Evolutionary conservation across 352 stramenopile genomes (phyloP), one percentile per base, ranked within the genome.

Genomic region (Phytopythium cucurbitacearum): DNA sequence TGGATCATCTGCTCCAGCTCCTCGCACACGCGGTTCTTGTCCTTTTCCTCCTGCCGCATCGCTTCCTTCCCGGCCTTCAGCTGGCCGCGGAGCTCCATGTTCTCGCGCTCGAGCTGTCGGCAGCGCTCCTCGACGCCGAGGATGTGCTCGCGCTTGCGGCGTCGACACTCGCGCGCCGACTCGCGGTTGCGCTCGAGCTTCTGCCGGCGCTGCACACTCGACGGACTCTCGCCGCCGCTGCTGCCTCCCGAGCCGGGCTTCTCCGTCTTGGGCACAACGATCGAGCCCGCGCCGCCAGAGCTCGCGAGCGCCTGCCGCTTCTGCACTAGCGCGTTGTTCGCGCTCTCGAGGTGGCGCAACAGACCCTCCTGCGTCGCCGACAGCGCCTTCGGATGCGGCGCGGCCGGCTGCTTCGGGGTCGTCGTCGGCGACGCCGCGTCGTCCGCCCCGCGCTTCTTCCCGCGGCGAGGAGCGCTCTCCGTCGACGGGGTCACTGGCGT

Each of bases 111-210:
- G n/a, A 94, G 63, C 54, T 87, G 75, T 37, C 80, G 78, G 60
- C 78, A 89, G 11, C 81, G 82, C 59, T 91, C 82, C 57, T 94
- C 82, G 2, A 91, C 76, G 13, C 75, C 74, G 8, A 89, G 48
- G 16, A 94, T 91, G 62, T 94, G 85, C 56, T 94, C 80, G 41
- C 79, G 72, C 68, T 97, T 97, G 51, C 89, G 84, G 34, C 89
- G 69, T 47, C 91, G 76, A 55, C 89, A 97, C 76, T 98, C 89
- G 28, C 91, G 76, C 21, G 89, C 91, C 28, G 80, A 95, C 58
- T 97, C 76, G 28, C 89, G 85, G 73, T 98, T 98, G 53, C 93
- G 90, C 67, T 97, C 89, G 10, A 97, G 74, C 62, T 96, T 91
- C 51, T 89, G 73, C 57, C 88, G 89, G 55, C 81, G 79, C 60